Evolutionary conservation across 2,329 filamentous ascomycete species (phyloP).

Genomic region (Fusarium sp.): DNA sequence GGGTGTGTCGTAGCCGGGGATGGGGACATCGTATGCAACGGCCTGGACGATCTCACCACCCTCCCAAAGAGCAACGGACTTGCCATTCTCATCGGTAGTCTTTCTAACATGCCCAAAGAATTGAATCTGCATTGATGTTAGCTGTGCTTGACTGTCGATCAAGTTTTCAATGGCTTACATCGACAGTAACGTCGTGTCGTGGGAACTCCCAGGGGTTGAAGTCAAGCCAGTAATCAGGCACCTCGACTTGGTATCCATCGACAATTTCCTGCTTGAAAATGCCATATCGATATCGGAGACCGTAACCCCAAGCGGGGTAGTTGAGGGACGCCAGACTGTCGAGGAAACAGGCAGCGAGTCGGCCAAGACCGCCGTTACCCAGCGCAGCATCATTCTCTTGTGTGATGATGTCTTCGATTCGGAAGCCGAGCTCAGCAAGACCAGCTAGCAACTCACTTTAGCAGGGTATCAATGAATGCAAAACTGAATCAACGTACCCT

Average conservation of each 20-base stretch:
- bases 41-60: slow-evolving; percentile 92
- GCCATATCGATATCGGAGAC: slow-evolving; percentile 91
- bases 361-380: slow-evolving; percentile 94
- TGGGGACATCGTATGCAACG: slow-evolving; percentile 90
- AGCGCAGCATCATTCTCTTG: slow-evolving; percentile 97
- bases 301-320: slow-evolving; percentile 97
- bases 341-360: slow-evolving; percentile 94
- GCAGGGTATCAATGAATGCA: neutral
- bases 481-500: slow-evolving; percentile 63
- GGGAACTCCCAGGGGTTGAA: slow-evolving; percentile 99
- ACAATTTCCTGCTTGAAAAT: slow-evolving; percentile 99
- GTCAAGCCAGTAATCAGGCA: slow-evolving; percentile 98
- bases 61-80: slow-evolving; percentile 81
- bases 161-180: slow-evolving; percentile 61
- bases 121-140: slow-evolving; percentile 70
- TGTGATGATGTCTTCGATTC: slow-evolving; percentile 92
- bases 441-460: slow-evolving; percentile 69
- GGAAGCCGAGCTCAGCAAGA: slow-evolving; percentile 89
- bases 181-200: slow-evolving; percentile 91
- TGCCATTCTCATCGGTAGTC: slow-evolving; percentile 79
- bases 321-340: slow-evolving; percentile 95
- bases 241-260: slow-evolving; percentile 96
- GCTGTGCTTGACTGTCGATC: neutral
- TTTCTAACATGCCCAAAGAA: slow-evolving; percentile 91
- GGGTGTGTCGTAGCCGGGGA: slow-evolving; percentile 88